Percentiles rank a stretch among this genome's conserved stretches.
Conservation (phyloP, 345 rosid genomes). For the Durio zibethinus region DNA sequence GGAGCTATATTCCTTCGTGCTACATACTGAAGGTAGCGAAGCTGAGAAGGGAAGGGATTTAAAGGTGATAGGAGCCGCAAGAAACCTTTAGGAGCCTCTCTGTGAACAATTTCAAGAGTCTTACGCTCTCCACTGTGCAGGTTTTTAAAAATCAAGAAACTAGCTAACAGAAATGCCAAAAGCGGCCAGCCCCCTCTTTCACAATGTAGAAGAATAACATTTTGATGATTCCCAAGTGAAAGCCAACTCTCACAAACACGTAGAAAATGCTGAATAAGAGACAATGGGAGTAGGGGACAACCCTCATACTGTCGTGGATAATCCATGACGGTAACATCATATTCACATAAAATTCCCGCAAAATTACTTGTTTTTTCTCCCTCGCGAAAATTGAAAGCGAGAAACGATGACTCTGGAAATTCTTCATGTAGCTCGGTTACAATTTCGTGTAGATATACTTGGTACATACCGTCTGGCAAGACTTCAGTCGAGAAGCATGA, state of each 20-base stretch:
- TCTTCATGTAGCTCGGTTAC: slow-evolving; percentile 74
- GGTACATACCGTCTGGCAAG: slow-evolving; percentile 60
- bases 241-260: slow-evolving; percentile 90
- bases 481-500: slow-evolving; percentile 95
- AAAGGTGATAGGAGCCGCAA: slow-evolving; percentile 89
- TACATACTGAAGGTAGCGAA: slow-evolving; percentile 93
- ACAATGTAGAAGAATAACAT: slow-evolving; percentile 79
- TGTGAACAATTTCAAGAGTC: slow-evolving; percentile 87
- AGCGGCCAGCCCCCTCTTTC: slow-evolving; percentile 99
- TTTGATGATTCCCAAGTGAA: slow-evolving; percentile 61
- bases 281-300: slow-evolving; percentile 83
- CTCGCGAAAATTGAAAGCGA: slow-evolving; percentile 86
- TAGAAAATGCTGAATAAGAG: slow-evolving; percentile 87
- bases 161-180: slow-evolving; percentile 76
- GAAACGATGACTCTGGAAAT: slow-evolving; percentile 72
- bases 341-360: slow-evolving; percentile 62
- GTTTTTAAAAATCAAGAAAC: slow-evolving; percentile 79
- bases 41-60: slow-evolving; percentile 94
- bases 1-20: slow-evolving; percentile 80
- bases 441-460: slow-evolving; percentile 67
- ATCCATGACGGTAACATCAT: slow-evolving; percentile 84
- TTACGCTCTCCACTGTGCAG: slow-evolving; percentile 73
- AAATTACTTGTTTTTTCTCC: slow-evolving; percentile 78
- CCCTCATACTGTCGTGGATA: slow-evolving; percentile 95
- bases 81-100: slow-evolving; percentile 93